Evolutionary conservation across 768 basidiomycete species (phyloP).

Genomic region (Trametes cinnabarina): DNA sequence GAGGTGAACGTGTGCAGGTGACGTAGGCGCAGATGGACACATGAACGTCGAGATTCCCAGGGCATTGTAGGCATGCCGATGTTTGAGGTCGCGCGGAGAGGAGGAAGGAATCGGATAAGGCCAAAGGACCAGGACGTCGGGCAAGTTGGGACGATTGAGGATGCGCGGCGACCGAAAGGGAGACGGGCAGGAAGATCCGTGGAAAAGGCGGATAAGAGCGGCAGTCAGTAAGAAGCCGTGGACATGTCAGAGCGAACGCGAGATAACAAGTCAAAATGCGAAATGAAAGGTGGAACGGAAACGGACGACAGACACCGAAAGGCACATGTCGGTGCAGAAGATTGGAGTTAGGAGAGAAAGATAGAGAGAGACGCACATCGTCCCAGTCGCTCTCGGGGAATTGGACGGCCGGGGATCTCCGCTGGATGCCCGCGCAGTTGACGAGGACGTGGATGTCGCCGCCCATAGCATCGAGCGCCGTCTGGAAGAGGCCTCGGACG

Average conservation of each 20-base stretch:
- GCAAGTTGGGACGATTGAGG: constrained; percentile 7
- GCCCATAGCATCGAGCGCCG: constrained; percentile 49
- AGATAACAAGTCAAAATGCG: constrained; percentile 15
- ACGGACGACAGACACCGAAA: constrained; percentile 8
- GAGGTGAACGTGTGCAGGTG: constrained; percentile 15
- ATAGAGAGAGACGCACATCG: constrained; percentile 48
- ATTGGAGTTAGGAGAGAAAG: constrained; percentile 6
- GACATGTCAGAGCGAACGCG: not conserved
- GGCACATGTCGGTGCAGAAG: not conserved
- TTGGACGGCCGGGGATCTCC: constrained; percentile 57
- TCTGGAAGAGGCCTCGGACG: constrained; percentile 48
- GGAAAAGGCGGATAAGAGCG: constrained; percentile 16
- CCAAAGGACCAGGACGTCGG: constrained; percentile 31
- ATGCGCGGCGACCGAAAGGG: constrained; percentile 19
- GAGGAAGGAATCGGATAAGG: constrained; percentile 9
- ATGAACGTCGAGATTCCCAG: constrained; percentile 20
- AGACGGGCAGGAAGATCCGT: constrained; percentile 11
- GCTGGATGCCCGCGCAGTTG: constrained; percentile 67
- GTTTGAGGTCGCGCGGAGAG: no score
- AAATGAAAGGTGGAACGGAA: not conserved
- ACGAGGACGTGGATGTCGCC: constrained; percentile 60
- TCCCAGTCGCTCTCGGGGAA: constrained; percentile 71
- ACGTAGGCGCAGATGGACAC: constrained; percentile 13
- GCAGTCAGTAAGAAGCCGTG: constrained; percentile 12
- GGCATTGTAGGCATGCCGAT: no score